These are phyloP conservation scores for Coniochaeta hoffmannii DNA, from an alignment of 2,329 filamentous ascomycete species.

Conservation along the genomic window DNA sequence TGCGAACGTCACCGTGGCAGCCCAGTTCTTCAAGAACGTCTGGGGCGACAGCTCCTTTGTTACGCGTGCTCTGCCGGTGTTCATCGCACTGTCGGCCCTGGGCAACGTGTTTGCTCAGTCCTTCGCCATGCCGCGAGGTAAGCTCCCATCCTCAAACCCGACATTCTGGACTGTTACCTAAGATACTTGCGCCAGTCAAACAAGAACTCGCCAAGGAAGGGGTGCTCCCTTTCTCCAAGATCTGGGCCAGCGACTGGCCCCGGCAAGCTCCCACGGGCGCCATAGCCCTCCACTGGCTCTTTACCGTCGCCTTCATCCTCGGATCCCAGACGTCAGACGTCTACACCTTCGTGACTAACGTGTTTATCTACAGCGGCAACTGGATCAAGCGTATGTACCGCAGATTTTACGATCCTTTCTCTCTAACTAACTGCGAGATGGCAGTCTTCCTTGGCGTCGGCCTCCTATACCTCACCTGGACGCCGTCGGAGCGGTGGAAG, in stretches of 20 bases:
- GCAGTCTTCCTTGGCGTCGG: conserved; percentile 19
- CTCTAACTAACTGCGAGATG: background rate
- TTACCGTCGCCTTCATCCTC: conserved; percentile 22
- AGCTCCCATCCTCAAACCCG: background rate
- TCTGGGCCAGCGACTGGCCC: conserved; percentile 27
- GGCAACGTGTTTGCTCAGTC: conserved; percentile 24
- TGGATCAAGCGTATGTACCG: conserved; percentile 20
- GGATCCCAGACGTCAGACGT: conserved; percentile 17
- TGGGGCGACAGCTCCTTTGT: conserved; percentile 21
- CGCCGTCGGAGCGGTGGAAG: conserved; percentile 17
- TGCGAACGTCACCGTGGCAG: conserved; percentile 19
- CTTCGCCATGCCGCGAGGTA: conserved; percentile 21
- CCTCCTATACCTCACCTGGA: conserved; percentile 21
- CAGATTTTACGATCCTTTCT: too few species aligned
- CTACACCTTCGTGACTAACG: conserved; percentile 23
- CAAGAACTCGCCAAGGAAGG: conserved; percentile 28
- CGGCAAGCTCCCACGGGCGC: conserved; percentile 23
- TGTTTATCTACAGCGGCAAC: conserved; percentile 24
- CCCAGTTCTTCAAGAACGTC: conserved; percentile 24
- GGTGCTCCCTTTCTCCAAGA: conserved; percentile 24
- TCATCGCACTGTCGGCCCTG: conserved; percentile 22
- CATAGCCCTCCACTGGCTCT: conserved; percentile 26
- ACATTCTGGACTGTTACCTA: background rate
- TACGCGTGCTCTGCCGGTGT: conserved; percentile 20
- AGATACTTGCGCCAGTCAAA: conserved; percentile 15